Evolutionary conservation across 2,329 filamentous ascomycete species (phyloP).

Genomic region (Lasiodiplodia gonubiensis): DNA sequence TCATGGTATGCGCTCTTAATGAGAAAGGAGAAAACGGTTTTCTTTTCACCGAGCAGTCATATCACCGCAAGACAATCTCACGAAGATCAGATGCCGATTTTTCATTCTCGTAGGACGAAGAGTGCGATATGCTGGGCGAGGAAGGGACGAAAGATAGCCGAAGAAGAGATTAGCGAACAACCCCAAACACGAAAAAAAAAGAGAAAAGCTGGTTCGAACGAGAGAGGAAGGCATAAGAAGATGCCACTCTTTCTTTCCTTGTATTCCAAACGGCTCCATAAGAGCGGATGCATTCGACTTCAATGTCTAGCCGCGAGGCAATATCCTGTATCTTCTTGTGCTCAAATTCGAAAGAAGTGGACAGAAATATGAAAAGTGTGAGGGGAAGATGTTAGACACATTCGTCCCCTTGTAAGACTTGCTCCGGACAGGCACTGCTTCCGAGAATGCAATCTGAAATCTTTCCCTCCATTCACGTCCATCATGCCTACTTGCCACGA

Average conservation of each 20-base stretch:
- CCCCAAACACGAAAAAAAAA: background rate
- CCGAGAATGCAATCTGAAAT: too few relatives aligned
- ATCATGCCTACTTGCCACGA: too few relatives aligned
- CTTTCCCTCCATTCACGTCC: too few relatives aligned
- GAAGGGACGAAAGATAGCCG: background rate
- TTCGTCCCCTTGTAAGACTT: background rate
- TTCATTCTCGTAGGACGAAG: background rate
- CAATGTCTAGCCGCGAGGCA: slow-evolving; percentile 9
- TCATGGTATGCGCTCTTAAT: background rate
- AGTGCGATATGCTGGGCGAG: background rate
- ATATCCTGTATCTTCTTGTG: background rate
- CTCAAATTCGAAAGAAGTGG: background rate
- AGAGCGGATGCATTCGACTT: background rate
- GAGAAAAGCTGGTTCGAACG: background rate
- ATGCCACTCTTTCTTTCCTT: background rate
- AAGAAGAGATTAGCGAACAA: background rate
- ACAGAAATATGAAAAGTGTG: background rate
- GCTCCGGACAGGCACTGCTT: background rate
- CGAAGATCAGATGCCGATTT: background rate
- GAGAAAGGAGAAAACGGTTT: background rate
- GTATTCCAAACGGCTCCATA: background rate
- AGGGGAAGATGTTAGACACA: background rate
- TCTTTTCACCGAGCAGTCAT: background rate
- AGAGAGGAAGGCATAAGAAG: background rate
- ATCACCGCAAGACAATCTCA: background rate